These are phyloP conservation scores for Collybiopsis luxurians DNA, from an alignment of 768 basidiomycete genomes.

Conservation along the genomic window DNA sequence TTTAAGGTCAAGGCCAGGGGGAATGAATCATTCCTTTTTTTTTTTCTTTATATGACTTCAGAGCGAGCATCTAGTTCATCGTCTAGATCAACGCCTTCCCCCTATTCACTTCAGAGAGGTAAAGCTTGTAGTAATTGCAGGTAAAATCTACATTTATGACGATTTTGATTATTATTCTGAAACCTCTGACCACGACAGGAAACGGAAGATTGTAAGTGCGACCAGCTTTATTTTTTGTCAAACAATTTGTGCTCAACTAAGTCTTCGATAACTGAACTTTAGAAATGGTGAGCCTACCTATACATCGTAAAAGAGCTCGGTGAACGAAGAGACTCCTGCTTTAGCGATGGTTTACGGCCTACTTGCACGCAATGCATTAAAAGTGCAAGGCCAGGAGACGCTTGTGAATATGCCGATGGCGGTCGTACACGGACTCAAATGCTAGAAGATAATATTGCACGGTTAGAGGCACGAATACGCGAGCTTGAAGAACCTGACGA, in stretches of 20 bases:
- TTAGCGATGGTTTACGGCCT: slow-evolving; percentile 35
- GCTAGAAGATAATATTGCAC: slow-evolving; percentile 38
- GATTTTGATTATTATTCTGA: too few species aligned
- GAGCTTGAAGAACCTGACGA: slow-evolving; percentile 33
- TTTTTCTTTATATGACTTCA: slow-evolving; percentile 2
- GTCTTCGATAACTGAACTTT: too few species aligned
- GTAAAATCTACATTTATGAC: not conserved
- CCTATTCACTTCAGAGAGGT: slow-evolving; percentile 8
- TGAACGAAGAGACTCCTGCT: too few species aligned
- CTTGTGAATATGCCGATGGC: slow-evolving; percentile 45
- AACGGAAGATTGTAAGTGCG: slow-evolving; percentile 9
- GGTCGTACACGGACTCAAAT: slow-evolving; percentile 33
- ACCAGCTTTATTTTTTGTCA: not conserved
- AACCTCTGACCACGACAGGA: too few species aligned
- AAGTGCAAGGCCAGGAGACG: slow-evolving; percentile 30
- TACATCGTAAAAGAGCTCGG: too few species aligned
- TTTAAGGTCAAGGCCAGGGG: not conserved
- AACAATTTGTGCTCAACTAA: too few species aligned
- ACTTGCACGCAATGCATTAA: slow-evolving; percentile 37
- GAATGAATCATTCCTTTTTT: not conserved
- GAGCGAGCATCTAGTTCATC: not conserved
- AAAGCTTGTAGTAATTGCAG: slow-evolving; percentile 10
- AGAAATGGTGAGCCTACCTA: too few species aligned
- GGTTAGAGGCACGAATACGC: slow-evolving; percentile 35
- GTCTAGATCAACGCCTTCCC: not conserved